Evolutionary conservation across 1,284 basidiomycete genomes (phyloP).

Genomic region (Cutaneotrichosporon dermatis): DNA sequence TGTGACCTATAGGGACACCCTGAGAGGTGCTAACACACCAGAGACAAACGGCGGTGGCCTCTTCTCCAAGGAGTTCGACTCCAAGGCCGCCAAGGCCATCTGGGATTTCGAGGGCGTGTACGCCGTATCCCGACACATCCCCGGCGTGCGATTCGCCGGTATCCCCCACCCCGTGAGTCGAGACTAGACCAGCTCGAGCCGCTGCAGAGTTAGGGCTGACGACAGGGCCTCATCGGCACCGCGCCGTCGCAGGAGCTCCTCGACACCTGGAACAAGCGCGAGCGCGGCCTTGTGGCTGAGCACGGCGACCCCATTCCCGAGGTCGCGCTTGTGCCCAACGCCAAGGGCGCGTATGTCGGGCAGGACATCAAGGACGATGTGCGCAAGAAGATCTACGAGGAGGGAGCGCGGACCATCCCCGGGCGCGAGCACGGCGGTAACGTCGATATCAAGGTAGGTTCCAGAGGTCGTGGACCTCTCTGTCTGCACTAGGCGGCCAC

Average conservation of each 20-base stretch:
- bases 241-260: constrained; percentile 69
- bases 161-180: constrained; percentile 59
- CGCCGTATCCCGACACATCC: constrained; percentile 67
- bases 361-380: constrained; percentile 54
- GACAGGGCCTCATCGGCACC: constrained; percentile 62
- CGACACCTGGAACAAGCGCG: constrained; percentile 67
- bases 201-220: neutral
- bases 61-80: constrained; percentile 51
- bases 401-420: constrained; percentile 71
- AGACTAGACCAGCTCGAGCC: too few species aligned
- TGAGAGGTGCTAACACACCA: constrained; percentile 53
- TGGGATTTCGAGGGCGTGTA: constrained; percentile 73
- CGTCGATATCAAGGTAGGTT: constrained; percentile 62
- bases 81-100: constrained; percentile 66
- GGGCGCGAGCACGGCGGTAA: constrained; percentile 78
- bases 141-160: constrained; percentile 71
- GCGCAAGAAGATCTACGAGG: constrained; percentile 57
- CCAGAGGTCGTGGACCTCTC: too few species aligned
- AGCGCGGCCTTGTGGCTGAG: constrained; percentile 64
- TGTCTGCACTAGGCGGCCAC: too few species aligned
- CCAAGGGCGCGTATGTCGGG: constrained; percentile 64
- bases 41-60: constrained; percentile 74
- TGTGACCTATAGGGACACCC: too few species aligned
- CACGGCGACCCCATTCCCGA: constrained; percentile 53
- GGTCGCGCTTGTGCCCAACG: constrained; percentile 63